Base-by-base conservation (phyloP, 768 basidiomycete species). In the Gymnopilus dilepis region DNA sequence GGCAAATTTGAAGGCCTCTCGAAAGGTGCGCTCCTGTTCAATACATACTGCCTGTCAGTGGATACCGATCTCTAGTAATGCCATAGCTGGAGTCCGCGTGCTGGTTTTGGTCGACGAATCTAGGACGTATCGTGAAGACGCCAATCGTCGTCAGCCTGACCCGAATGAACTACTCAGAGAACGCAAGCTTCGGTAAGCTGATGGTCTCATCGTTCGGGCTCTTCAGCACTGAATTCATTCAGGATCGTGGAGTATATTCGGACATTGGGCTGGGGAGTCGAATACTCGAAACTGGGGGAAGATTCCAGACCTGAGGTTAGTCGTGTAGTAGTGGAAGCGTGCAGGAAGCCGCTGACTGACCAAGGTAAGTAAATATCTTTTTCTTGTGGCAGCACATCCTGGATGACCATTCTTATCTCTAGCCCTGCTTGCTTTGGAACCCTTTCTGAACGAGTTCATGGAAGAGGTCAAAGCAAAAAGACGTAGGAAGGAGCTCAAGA, bases 401-500 rank as follows among this genome's bases (percentile, higher is more conserved):
- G 34, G 7, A 37, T 47, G 21, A 47, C 19, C 7, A n/a, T 26
- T 12, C 26, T 12, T 22, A 21, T 22, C 24, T 47, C 8, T 21
- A 47, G 45, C 21, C 15, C 51, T 37, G n/a, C 22, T 30, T 12
- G 22, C 9, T 52, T 21, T 52, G 30, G 33, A 52, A 22, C 31
- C 9, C 31, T 52, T 52, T n/a, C 51, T 52, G n/a, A 52, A 52
- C 21, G 6, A 37, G 17, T 52, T 52, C 17, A 52, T 52, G 51
- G 33, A 52, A 37, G 11, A 5, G 31, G n/a, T 33, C 30, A 22
- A 21, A 19, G 31, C 0, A 19, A 15, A 33, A 17, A 21, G 31
- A 15, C n/a, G 21, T 22, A 7, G n/a, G 51, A 37, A 52, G 11
- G 50, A 31, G 26, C 11, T 19, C 6, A 9, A 6, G 5, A 19